Base-by-base conservation (phyloP, 2,329 filamentous ascomycete genomes). In the Pestalotiopsis sp. region DNA sequence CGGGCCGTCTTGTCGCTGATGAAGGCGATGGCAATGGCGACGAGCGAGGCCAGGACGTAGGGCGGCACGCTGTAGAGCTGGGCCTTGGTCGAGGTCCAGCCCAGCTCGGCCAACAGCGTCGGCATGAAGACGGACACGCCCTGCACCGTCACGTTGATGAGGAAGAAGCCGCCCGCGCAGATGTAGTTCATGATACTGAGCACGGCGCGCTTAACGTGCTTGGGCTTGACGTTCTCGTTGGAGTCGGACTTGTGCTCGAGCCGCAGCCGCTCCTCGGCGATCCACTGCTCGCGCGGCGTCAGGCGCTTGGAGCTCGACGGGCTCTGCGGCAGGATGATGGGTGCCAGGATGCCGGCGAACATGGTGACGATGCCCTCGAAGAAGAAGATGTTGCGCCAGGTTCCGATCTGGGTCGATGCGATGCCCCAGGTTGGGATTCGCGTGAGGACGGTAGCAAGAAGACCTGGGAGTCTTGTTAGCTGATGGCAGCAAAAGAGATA, bases 301-400 rank as follows among this genome's bases (percentile, higher is more conserved):
- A 90, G 77, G 71, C 86, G 87, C 67, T 79, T 83, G 27, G 85
- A 85, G 0, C 82, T 80, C 7, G 77, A 75, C 0, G 87, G 87
- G 12, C 76, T 82, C 7, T 82, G 82, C 0, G 87, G 86, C 80
- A 90, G 84, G 70, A 87, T 78, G 65, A 86, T 80, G 0, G 86
- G 86, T 0, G 87, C 85, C 1, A 79, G 69, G 1, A 83, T 52
- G 0, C 85, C 87, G 13, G 86, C 73, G 57, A 86, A 69, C 25
- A 85, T 76, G 11, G 87, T 90, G 70, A 89, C 73, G 57, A 89
- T 75, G 0, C 88, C 88, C 74, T 90, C 88, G 69, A 90, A 89
- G 78, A 90, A 89, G 80, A 90, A 90, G 72, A 90, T 90, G 76
- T 87, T 87, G 69, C 85, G 82, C 86, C 86, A 88, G 0, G 82